These are phyloP conservation scores for Pichia insulana DNA, from an alignment of 805 yeast genomes.

Conservation along the genomic window DNA sequence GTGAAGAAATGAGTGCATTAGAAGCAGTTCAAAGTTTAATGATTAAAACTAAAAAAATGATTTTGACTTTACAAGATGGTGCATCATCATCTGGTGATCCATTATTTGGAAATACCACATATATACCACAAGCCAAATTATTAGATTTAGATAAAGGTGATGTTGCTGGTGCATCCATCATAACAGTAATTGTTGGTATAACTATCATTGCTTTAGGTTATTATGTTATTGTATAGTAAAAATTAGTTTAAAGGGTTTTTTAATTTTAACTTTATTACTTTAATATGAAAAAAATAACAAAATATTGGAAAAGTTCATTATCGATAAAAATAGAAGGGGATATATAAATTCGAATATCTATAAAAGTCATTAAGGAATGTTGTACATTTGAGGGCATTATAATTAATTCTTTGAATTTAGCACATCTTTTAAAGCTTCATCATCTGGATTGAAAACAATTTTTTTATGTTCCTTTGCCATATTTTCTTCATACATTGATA, in stretches of 20 bases:
- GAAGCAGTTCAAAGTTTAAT: constrained; percentile 50
- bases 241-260: no score
- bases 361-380: not conserved
- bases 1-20: constrained; percentile 71
- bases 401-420: constrained; percentile 7
- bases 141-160: constrained; percentile 36
- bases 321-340: no score
- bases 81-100: constrained; percentile 42
- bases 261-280: no score
- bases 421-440: constrained; percentile 13
- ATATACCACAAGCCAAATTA: constrained; percentile 33
- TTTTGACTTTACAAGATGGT: constrained; percentile 34
- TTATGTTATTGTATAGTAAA: constrained; percentile 10
- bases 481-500: constrained; percentile 57
- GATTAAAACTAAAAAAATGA: constrained; percentile 38
- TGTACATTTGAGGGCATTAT: not conserved
- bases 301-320: no score
- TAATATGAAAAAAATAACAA: no score
- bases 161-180: constrained; percentile 61
- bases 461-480: constrained; percentile 10
- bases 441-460: constrained; percentile 5
- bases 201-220: constrained; percentile 22
- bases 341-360: no score
- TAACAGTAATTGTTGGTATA: constrained; percentile 47
- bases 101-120: constrained; percentile 52